Percentiles rank a stretch among this genome's conserved stretches.
phyloP scores from a whole-genome alignment of 2,329 filamentous ascomycete genomes.

The Ascochyta rabiei region DNA sequence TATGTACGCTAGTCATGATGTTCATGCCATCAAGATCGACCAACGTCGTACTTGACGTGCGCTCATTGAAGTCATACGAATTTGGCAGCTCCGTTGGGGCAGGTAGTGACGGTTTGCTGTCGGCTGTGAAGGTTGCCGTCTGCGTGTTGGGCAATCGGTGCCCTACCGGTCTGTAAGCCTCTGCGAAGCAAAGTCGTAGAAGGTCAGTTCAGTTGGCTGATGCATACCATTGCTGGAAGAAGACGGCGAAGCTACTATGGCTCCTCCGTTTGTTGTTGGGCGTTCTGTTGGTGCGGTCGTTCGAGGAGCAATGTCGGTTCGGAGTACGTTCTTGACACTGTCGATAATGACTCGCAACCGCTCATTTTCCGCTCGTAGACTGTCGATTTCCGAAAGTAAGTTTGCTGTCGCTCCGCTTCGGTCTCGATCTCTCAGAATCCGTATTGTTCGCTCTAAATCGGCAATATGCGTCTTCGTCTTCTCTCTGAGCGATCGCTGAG shows the following conservation, averaged over 20 bases:
- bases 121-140: constrained; percentile 22
- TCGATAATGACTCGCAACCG: constrained; percentile 42
- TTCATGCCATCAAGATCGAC: constrained; percentile 46
- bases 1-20: constrained; percentile 23
- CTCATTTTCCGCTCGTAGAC: constrained; percentile 43
- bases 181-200: constrained; percentile 9
- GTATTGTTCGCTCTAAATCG: constrained; percentile 44
- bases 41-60: constrained; percentile 2
- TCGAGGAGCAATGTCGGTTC: constrained; percentile 28
- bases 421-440: constrained; percentile 44
- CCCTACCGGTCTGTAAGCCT: constrained; percentile 36
- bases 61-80: constrained; percentile 23
- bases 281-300: constrained; percentile 6
- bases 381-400: constrained; percentile 41
- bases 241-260: constrained; percentile 22
- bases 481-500: constrained; percentile 43
- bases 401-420: constrained; percentile 40
- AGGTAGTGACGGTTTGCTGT: constrained; percentile 22
- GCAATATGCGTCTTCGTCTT: constrained; percentile 48
- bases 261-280: constrained; percentile 9
- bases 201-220: not conserved
- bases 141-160: constrained; percentile 29
- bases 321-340: constrained; percentile 41
- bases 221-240: constrained; percentile 36
- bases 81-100: constrained; percentile 16